These are phyloP conservation scores for Fraxinus baroniana DNA, from an alignment of 305 asterid species.

Conservation along the genomic window DNA sequence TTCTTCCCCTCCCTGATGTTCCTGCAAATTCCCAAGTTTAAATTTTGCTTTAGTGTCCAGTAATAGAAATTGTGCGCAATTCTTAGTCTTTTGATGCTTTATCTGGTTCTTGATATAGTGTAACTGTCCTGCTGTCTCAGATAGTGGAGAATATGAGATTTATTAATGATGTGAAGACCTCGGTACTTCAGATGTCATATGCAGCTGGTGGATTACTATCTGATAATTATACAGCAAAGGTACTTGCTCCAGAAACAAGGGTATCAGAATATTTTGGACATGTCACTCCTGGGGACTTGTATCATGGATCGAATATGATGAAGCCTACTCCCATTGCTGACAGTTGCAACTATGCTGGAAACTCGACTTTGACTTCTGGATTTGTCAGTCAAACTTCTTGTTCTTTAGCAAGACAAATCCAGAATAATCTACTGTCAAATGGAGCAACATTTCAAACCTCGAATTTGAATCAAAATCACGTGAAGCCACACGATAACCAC, in stretches of 20 bases:
- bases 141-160: conserved; percentile 68
- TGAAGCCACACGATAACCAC: conserved; percentile 22
- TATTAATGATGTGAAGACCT: conserved; percentile 55
- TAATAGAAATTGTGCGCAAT: background rate
- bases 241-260: conserved; percentile 40
- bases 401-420: conserved; percentile 33
- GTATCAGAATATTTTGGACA: conserved; percentile 39
- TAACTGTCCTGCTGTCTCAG: conserved; percentile 39
- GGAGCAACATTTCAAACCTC: conserved; percentile 37
- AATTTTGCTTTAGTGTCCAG: background rate
- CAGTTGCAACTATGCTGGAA: conserved; percentile 25
- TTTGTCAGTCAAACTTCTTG: conserved; percentile 32
- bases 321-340: conserved; percentile 31
- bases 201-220: conserved; percentile 56
- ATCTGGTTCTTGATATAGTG: background rate
- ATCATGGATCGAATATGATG: conserved; percentile 31
- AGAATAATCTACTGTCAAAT: conserved; percentile 28
- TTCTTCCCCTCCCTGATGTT: background rate
- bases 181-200: conserved; percentile 66
- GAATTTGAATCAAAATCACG: conserved; percentile 21
- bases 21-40: background rate
- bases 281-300: conserved; percentile 30
- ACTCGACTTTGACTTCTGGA: conserved; percentile 24
- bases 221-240: conserved; percentile 45
- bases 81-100: background rate